Percentiles rank a stretch among this genome's conserved stretches.
phyloP scores from a whole-genome alignment of 2,329 filamentous ascomycete species.

The Keithomyces neogunnii region DNA sequence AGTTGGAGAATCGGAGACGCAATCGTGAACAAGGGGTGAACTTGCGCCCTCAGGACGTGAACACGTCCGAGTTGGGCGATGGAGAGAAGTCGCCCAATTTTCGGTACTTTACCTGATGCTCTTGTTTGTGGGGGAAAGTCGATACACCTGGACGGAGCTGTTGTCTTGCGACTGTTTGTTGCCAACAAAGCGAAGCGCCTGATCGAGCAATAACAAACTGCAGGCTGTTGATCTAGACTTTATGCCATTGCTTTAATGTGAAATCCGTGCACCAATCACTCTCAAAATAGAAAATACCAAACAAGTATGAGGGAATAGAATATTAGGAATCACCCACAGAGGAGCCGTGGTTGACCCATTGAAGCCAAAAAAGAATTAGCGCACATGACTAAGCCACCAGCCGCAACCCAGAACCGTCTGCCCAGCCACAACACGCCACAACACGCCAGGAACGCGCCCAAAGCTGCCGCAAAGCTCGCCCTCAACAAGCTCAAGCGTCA shows the following conservation, averaged over 20 bases:
- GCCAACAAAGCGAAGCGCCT: too few relatives aligned
- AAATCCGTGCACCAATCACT: too few relatives aligned
- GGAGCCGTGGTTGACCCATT: too few relatives aligned
- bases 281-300: too few relatives aligned
- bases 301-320: too few relatives aligned
- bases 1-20: slow-evolving; percentile 30
- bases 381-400: slow-evolving; percentile 1
- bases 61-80: slow-evolving; percentile 27
- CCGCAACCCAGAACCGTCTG: background rate
- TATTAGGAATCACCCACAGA: too few relatives aligned
- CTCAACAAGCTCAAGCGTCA: background rate
- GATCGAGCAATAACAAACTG: too few relatives aligned
- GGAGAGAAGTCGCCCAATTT: slow-evolving; percentile 29
- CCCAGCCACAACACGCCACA: slow-evolving; percentile 1
- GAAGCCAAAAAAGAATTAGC: background rate
- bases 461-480: background rate
- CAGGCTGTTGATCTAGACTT: too few relatives aligned
- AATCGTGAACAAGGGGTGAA: slow-evolving; percentile 26
- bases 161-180: too few relatives aligned
- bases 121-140: too few relatives aligned
- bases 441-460: slow-evolving; percentile 5
- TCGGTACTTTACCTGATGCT: slow-evolving; percentile 20
- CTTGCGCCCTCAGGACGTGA: slow-evolving; percentile 27
- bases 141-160: too few relatives aligned
- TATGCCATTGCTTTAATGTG: too few relatives aligned